Evolutionary conservation across 768 basidiomycete genomes (phyloP).

Genomic region (Termitomyces titanicus): DNA sequence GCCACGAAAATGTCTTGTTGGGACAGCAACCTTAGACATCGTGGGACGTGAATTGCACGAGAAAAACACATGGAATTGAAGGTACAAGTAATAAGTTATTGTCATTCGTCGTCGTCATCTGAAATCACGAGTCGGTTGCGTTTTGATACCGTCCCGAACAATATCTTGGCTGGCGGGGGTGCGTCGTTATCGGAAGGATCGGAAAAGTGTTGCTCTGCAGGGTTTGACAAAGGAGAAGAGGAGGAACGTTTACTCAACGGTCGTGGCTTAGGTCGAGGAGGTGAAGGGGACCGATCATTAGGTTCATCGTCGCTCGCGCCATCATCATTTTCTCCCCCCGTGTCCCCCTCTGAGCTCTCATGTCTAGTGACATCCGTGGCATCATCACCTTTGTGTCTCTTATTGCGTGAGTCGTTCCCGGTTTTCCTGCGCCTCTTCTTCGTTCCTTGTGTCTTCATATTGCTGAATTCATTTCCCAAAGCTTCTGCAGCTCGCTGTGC

Average conservation of each 20-base stretch:
- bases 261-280: constrained; percentile 40
- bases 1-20: too few species aligned
- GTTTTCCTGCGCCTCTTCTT: constrained; percentile 43
- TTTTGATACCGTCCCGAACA: constrained; percentile 9
- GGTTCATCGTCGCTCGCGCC: constrained; percentile 8
- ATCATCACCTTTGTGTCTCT: constrained; percentile 30
- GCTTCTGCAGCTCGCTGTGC: constrained; percentile 43
- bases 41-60: neutral
- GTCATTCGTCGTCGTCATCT: constrained; percentile 26
- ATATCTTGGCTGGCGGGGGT: constrained; percentile 8
- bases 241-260: constrained; percentile 13
- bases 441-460: constrained; percentile 52
- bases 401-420: constrained; percentile 25
- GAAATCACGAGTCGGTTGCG: constrained; percentile 30
- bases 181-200: neutral
- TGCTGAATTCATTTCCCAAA: constrained; percentile 40
- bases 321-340: constrained; percentile 21
- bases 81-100: neutral
- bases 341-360: constrained; percentile 15
- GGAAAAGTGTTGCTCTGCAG: neutral
- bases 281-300: constrained; percentile 26
- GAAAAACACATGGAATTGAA: neutral
- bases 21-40: neutral
- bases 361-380: constrained; percentile 16
- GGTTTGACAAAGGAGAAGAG: neutral